Evolutionary conservation across 257 asterid species (phyloP).

Genomic region (Forsythia viridissima): DNA sequence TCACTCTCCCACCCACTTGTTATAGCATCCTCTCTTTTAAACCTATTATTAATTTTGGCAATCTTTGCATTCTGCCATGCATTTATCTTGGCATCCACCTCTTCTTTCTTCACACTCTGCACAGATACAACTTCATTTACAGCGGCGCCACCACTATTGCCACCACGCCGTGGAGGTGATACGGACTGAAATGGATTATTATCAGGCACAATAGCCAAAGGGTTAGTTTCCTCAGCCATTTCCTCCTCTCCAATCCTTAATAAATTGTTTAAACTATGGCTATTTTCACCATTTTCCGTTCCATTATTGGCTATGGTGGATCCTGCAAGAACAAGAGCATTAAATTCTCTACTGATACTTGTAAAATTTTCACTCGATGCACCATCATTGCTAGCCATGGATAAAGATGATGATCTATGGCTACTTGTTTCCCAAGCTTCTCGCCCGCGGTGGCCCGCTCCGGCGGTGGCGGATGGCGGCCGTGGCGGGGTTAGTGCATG

Average conservation of each 20-base stretch:
- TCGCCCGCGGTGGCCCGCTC: constrained; percentile 20
- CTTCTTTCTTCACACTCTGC: constrained; percentile 81
- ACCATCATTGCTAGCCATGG: constrained; percentile 43
- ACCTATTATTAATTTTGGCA: constrained; percentile 80
- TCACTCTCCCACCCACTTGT: constrained; percentile 84
- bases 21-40: constrained; percentile 82
- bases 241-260: constrained; percentile 66
- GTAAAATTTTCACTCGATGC: constrained; percentile 55
- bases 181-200: constrained; percentile 28
- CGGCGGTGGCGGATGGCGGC: constrained; percentile 29
- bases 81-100: constrained; percentile 75
- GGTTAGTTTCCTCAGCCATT: constrained; percentile 50
- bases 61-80: constrained; percentile 91
- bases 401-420: constrained; percentile 53
- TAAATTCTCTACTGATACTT: constrained; percentile 79
- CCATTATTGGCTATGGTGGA: constrained; percentile 39
- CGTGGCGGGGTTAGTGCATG: constrained; percentile 80
- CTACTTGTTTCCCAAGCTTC: constrained; percentile 54
- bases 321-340: constrained; percentile 71
- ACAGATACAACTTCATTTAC: constrained; percentile 39
- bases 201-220: constrained; percentile 76
- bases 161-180: constrained; percentile 37
- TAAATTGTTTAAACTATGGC: constrained; percentile 32
- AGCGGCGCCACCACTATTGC: constrained; percentile 16
- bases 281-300: constrained; percentile 27